phyloP scores from a whole-genome alignment of 805 yeast species.

The Lipomyces yamanashiensis region DNA sequence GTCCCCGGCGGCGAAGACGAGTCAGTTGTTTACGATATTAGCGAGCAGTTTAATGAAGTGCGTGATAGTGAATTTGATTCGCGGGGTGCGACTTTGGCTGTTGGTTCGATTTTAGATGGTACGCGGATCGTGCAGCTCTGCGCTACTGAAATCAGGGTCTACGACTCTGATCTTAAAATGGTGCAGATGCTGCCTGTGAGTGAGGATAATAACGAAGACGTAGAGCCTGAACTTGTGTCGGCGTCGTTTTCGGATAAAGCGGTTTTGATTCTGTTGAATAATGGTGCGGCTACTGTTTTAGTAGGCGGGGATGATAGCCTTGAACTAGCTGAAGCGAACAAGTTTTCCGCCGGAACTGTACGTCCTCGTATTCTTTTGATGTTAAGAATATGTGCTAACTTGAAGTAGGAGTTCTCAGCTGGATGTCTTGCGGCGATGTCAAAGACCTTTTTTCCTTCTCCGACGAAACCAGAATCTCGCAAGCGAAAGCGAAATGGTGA shows the following conservation, averaged over 20 bases:
- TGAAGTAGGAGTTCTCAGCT: slow-evolving; percentile 17
- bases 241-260: slow-evolving; percentile 23
- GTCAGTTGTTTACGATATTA: slow-evolving; percentile 42
- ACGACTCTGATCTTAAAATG: slow-evolving; percentile 63
- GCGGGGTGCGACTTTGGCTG: slow-evolving; percentile 65
- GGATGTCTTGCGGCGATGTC: slow-evolving; percentile 31
- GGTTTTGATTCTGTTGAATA: slow-evolving; percentile 25
- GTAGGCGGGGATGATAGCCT: slow-evolving; percentile 18
- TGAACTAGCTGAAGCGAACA: slow-evolving; percentile 20
- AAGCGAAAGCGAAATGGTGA: slow-evolving; percentile 15
- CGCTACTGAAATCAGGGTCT: slow-evolving; percentile 64
- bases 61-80: slow-evolving; percentile 66
- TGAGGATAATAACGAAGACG: not conserved
- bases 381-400: not conserved
- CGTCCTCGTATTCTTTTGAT: not conserved
- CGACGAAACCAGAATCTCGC: not conserved
- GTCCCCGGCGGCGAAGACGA: slow-evolving; percentile 45
- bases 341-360: slow-evolving; percentile 8
- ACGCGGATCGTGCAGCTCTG: slow-evolving; percentile 76
- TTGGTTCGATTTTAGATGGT: slow-evolving; percentile 61
- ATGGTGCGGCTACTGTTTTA: slow-evolving; percentile 19
- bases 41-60: slow-evolving; percentile 58
- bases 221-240: slow-evolving; percentile 21
- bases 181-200: slow-evolving; percentile 40
- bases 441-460: slow-evolving; percentile 2